Percentiles rank a stretch among this genome's conserved stretches.
Conservation (phyloP, 1,284 basidiomycete species). For the Malassezia pachydermatis region DNA sequence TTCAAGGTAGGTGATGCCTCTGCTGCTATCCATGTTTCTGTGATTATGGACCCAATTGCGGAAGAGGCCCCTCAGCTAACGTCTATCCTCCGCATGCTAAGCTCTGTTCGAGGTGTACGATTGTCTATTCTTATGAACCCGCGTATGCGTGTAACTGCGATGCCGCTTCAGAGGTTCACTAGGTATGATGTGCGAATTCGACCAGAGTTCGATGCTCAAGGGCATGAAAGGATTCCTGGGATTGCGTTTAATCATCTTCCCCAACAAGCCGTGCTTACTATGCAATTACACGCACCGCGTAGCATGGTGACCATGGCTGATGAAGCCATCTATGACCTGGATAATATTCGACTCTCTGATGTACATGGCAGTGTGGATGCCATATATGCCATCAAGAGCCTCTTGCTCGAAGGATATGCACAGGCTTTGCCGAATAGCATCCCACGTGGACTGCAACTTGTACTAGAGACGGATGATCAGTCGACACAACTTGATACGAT, state of each 20-base stretch:
- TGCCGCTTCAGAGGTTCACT: constrained; percentile 90
- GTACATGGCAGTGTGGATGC: constrained; percentile 63
- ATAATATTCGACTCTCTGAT: constrained; percentile 77
- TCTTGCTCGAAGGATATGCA: constrained; percentile 87
- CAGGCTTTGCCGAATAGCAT: constrained; percentile 62
- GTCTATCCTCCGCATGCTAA: constrained; percentile 51
- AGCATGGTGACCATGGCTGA: constrained; percentile 86
- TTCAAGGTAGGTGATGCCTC: constrained; percentile 60
- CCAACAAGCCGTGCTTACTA: constrained; percentile 67
- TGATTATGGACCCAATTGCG: constrained; percentile 73
- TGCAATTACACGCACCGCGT: constrained; percentile 76
- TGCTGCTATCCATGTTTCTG: constrained; percentile 63
- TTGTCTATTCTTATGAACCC: constrained; percentile 36
- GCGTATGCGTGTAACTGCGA: constrained; percentile 51
- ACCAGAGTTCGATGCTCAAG: constrained; percentile 61
- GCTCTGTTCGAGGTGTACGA: constrained; percentile 24
- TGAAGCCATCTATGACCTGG: constrained; percentile 80
- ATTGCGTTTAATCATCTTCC: constrained; percentile 49
- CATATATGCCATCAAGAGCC: constrained; percentile 74
- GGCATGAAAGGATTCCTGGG: constrained; percentile 49
- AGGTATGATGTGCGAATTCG: constrained; percentile 61
- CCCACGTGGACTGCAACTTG: constrained; percentile 55
- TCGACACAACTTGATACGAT: constrained; percentile 44
- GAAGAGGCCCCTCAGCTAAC: constrained; percentile 76
- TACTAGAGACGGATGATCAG: constrained; percentile 32